A percentile compares a stretch with the other conserved stretches of the same genome.
Conservation (phyloP, 78 protist genomes). For the Guillardia theta region DNA sequence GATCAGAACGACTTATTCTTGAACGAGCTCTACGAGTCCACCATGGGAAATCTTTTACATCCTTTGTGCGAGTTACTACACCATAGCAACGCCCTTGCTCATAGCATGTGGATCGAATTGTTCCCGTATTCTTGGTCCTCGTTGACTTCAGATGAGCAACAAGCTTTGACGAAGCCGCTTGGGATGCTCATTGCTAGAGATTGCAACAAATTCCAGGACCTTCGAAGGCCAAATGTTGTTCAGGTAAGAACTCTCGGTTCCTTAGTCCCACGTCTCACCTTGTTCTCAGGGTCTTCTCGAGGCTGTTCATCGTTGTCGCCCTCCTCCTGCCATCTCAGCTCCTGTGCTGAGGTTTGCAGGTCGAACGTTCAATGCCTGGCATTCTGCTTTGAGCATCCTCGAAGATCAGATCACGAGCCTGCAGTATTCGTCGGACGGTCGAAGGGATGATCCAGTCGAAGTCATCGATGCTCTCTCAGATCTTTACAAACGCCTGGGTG, state of each 20-base stretch:
- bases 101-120: neutral
- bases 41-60: neutral
- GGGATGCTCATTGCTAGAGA: neutral
- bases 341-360: slow-evolving; percentile 64
- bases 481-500: neutral
- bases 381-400: slow-evolving; percentile 47
- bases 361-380: slow-evolving; percentile 67
- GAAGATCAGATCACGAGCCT: slow-evolving; percentile 39
- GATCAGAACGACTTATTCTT: neutral
- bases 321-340: slow-evolving; percentile 65
- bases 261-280: neutral
- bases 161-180: slow-evolving; percentile 21
- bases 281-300: slow-evolving; percentile 66
- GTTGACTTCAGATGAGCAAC: slow-evolving; percentile 10
- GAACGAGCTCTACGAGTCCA: neutral
- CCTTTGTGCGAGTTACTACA: slow-evolving; percentile 37
- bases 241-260: too few relatives aligned
- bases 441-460: neutral
- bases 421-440: neutral
- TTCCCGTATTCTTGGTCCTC: neutral
- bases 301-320: slow-evolving; percentile 57
- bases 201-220: neutral
- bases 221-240: slow-evolving; percentile 37
- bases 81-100: neutral
- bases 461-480: slow-evolving; percentile 38